A percentile compares a stretch with the other conserved stretches of the same genome.
Conservation (phyloP, 2,329 filamentous ascomycete genomes). For the Microcyclosporella mali region DNA sequence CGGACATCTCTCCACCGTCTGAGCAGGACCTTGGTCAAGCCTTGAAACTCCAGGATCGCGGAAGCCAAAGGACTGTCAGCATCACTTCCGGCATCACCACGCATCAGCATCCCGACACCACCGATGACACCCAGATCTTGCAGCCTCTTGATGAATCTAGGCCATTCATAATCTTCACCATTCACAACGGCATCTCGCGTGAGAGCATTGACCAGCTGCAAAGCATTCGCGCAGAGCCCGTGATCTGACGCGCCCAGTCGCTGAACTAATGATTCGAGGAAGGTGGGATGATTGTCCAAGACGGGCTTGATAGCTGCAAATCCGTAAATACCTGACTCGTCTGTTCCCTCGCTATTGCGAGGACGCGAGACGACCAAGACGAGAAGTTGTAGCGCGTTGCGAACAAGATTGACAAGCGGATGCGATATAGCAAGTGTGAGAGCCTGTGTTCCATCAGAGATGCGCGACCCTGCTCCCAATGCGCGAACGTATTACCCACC, state of each 20-base stretch:
- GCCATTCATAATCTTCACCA: slow-evolving; percentile 78
- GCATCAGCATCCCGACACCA: slow-evolving; percentile 85
- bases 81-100: slow-evolving; percentile 85
- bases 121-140: slow-evolving; percentile 92
- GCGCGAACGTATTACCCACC: slow-evolving; percentile 55
- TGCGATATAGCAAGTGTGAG: slow-evolving; percentile 92
- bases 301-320: slow-evolving; percentile 89
- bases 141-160: slow-evolving; percentile 85
- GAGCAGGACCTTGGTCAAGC: slow-evolving; percentile 43
- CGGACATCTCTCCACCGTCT: slow-evolving; percentile 80
- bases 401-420: slow-evolving; percentile 92
- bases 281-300: slow-evolving; percentile 84
- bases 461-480: background rate
- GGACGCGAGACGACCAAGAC: slow-evolving; percentile 89
- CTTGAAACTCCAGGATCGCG: slow-evolving; percentile 88
- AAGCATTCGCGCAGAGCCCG: slow-evolving; percentile 86
- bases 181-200: slow-evolving; percentile 84
- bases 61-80: slow-evolving; percentile 80
- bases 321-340: slow-evolving; percentile 61
- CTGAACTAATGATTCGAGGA: slow-evolving; percentile 87
- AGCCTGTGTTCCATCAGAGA: slow-evolving; percentile 43
- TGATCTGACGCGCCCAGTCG: slow-evolving; percentile 92
- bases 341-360: slow-evolving; percentile 40
- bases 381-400: slow-evolving; percentile 93
- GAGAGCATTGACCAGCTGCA: slow-evolving; percentile 91